Conservation (phyloP, 2,329 filamentous ascomycete genomes). For the Ustilaginoidea virens region DNA sequence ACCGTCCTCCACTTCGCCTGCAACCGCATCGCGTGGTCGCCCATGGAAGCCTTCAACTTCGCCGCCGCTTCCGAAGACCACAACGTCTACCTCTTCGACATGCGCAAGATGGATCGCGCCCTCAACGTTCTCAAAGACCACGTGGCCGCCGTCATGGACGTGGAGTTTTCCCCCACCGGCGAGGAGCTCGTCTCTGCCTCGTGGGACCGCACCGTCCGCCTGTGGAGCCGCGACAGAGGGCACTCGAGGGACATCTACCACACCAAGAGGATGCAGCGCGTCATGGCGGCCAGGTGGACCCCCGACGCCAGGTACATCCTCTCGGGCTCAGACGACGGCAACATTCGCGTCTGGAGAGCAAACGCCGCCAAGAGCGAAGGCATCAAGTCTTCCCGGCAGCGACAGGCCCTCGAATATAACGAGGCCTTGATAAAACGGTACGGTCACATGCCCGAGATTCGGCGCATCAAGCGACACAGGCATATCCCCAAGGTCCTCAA, state of each 20-base stretch:
- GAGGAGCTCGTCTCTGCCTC: constrained; percentile 84
- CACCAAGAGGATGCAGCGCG: constrained; percentile 94
- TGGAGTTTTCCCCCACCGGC: constrained; percentile 88
- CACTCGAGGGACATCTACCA: constrained; percentile 91
- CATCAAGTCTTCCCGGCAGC: constrained; percentile 70
- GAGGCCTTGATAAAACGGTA: constrained; percentile 70
- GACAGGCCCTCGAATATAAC: constrained; percentile 86
- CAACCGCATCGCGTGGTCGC: constrained; percentile 83
- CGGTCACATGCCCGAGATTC: constrained; percentile 91
- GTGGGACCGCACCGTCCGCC: constrained; percentile 69
- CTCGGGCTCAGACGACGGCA: constrained; percentile 86
- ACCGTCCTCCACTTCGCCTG: constrained; percentile 68
- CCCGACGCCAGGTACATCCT: constrained; percentile 83
- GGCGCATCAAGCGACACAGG: constrained; percentile 76
- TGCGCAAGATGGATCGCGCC: constrained; percentile 75
- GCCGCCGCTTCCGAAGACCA: constrained; percentile 90
- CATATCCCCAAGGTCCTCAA: constrained; percentile 87
- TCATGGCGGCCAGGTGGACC: constrained; percentile 73
- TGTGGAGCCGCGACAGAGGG: constrained; percentile 69
- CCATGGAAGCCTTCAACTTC: constrained; percentile 93
- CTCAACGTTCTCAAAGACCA: constrained; percentile 84
- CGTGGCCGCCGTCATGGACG: constrained; percentile 84
- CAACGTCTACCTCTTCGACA: constrained; percentile 79
- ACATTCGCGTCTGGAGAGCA: constrained; percentile 73
- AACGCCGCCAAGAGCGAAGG: constrained; percentile 72